Evolutionary conservation across 2,329 filamentous ascomycete genomes (phyloP), one percentile per base, ranked within the genome.

Genomic region (Aspergillus pseudoviridinutans): DNA sequence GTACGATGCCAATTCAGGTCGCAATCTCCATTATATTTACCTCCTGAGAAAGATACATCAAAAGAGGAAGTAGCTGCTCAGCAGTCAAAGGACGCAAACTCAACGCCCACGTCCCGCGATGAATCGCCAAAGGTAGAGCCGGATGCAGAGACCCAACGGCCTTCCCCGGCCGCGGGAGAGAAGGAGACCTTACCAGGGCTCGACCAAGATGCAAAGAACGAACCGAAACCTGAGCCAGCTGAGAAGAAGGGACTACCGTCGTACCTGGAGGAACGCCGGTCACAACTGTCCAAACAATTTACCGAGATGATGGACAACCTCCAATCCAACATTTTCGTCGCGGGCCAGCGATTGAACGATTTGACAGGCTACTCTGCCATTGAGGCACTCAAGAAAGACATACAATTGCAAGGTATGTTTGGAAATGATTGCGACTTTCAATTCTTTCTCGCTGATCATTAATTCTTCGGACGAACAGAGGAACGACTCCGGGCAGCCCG

Each of bases 341-440:
- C 92, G 3, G 91, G 91, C 1, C 90, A 94, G 71, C 89, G 90
- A 58, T 84, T 99, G 75, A 99, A 97, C 75, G 91, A 92, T 68
- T 85, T 97, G 54, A 99, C 94, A 2, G 94, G 94, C 63, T 99
- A 97, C 79, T 89, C 90, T 1, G 87, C 89, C 47, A 97, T 99
- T 73, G 92, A 97, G 74, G 80, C 84, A 25, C 84, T 99, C 64
- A 95, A 96, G 72, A 77, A 79, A 9, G 85, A 89, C 58, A 97
- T 97, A 74, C 82, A 86, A 17, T 73, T 77, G 24, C 88, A 87
- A 76, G 83, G 83, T 84, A 78, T 24, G 68, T 51, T 9, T 17
- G n/a, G 2, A 24, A n/a, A 3, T n/a, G 12, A 49, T n/a, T 9
- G 47, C 14, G 35, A 28, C 35, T 32, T 25, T 17, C 22, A 44